phyloP scores from a whole-genome alignment of 2,329 filamentous ascomycete species.

The Aureobasidium sp. region DNA sequence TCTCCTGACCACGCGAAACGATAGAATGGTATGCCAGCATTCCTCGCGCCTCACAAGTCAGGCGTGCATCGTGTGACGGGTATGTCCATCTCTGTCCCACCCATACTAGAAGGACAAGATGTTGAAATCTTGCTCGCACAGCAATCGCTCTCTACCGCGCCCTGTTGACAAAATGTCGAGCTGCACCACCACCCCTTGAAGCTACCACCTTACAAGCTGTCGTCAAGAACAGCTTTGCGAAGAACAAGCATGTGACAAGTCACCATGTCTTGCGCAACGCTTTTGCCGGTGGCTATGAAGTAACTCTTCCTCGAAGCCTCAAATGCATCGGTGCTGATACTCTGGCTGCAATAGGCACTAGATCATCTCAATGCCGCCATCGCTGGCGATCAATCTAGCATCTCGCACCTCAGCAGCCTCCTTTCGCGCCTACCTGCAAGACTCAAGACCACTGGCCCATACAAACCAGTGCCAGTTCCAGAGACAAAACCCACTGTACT shows the following conservation, averaged over 20 bases:
- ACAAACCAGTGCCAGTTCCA: neutral
- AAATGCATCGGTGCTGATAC: neutral
- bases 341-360: constrained; percentile 26
- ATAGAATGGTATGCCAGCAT: constrained; percentile 23
- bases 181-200: constrained; percentile 18
- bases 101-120: neutral
- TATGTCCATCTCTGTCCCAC: constrained; percentile 23
- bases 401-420: constrained; percentile 21
- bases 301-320: constrained; percentile 21
- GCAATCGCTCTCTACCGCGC: constrained; percentile 67
- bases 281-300: constrained; percentile 63
- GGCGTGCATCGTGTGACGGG: constrained; percentile 47
- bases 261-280: constrained; percentile 53
- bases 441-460: constrained; percentile 7
- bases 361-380: constrained; percentile 38
- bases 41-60: constrained; percentile 39
- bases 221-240: constrained; percentile 55
- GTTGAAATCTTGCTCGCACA: constrained; percentile 23
- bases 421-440: constrained; percentile 22
- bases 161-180: constrained; percentile 44
- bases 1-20: neutral
- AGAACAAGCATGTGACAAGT: constrained; percentile 53
- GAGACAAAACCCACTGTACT: constrained; percentile 15
- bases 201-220: constrained; percentile 33
- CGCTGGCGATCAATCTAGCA: constrained; percentile 26